Conservation (phyloP, 768 basidiomycete genomes). For the Strobilomyces confusus region DNA sequence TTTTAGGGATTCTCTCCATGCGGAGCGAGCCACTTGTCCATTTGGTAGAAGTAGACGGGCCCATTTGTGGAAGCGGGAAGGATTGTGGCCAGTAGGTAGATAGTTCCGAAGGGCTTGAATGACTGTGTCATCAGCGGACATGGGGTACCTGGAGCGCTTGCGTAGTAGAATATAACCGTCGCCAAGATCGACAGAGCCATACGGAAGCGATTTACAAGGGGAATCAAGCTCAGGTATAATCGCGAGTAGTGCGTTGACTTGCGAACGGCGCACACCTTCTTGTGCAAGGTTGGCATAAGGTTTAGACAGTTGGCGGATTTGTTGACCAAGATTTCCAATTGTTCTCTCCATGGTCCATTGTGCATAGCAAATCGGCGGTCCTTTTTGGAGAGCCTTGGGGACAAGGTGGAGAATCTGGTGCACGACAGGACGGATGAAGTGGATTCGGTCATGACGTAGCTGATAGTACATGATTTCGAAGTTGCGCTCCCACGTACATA, state of each 20-base stretch:
- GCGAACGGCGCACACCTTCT: background rate
- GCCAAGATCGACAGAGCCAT: background rate
- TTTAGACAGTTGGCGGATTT: background rate
- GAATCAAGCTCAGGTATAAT: background rate
- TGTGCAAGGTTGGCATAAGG: background rate
- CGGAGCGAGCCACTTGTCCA: too few relatives aligned
- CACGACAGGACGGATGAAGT: too few relatives aligned
- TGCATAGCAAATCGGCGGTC: too few relatives aligned
- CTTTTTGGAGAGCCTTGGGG: too few relatives aligned
- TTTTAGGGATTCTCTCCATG: too few relatives aligned
- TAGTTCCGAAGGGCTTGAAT: background rate
- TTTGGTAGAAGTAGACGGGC: background rate
- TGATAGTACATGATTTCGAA: too few relatives aligned
- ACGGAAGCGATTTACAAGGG: background rate
- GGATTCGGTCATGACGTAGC: too few relatives aligned
- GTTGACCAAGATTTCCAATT: background rate
- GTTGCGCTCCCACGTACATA: too few relatives aligned
- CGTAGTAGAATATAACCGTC: background rate
- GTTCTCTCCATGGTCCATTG: too few relatives aligned
- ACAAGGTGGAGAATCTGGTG: too few relatives aligned
- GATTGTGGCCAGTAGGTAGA: background rate
- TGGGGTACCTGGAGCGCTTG: background rate
- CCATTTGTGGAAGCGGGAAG: background rate
- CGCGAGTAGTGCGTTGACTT: background rate
- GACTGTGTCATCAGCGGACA: background rate